Conservation (phyloP, 306 rosid genomes). For the Glycine tomentella region DNA sequence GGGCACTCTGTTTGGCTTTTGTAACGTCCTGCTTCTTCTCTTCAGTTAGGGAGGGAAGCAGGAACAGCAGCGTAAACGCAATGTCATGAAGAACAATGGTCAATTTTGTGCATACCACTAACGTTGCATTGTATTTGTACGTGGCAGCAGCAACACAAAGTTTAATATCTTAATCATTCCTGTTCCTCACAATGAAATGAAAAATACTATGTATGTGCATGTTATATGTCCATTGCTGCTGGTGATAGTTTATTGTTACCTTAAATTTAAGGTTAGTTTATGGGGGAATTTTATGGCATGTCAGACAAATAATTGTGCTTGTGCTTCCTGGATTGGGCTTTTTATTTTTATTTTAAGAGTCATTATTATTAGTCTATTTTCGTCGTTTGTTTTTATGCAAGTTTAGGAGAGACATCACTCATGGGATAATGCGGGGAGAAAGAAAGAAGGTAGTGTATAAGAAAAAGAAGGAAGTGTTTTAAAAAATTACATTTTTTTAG, state of each 20-base stretch:
- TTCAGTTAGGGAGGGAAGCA: neutral
- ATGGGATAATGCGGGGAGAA: neutral
- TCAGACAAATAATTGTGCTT: neutral
- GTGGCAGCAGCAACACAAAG: neutral
- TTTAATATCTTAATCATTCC: neutral
- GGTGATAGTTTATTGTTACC: conserved; percentile 15
- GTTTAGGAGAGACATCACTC: neutral
- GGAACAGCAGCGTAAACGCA: conserved; percentile 13
- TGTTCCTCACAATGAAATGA: neutral
- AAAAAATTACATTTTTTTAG: too few relatives aligned
- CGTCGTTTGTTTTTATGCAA: neutral
- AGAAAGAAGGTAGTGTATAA: neutral
- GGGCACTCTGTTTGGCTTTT: neutral
- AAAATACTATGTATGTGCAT: neutral
- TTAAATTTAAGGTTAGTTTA: conserved; percentile 14
- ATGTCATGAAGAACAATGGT: conserved; percentile 30
- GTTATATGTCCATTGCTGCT: neutral
- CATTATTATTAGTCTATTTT: too few relatives aligned
- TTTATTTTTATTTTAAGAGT: too few relatives aligned
- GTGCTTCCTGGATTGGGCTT: too few relatives aligned
- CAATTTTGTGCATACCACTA: conserved; percentile 28
- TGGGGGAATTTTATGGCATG: neutral
- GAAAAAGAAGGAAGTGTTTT: too few relatives aligned
- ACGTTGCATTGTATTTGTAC: neutral
- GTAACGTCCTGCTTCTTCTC: too few relatives aligned